Evolutionary conservation across 371 early-diverging fungal species (phyloP).

Genomic region (Funneliformis caledonium): DNA sequence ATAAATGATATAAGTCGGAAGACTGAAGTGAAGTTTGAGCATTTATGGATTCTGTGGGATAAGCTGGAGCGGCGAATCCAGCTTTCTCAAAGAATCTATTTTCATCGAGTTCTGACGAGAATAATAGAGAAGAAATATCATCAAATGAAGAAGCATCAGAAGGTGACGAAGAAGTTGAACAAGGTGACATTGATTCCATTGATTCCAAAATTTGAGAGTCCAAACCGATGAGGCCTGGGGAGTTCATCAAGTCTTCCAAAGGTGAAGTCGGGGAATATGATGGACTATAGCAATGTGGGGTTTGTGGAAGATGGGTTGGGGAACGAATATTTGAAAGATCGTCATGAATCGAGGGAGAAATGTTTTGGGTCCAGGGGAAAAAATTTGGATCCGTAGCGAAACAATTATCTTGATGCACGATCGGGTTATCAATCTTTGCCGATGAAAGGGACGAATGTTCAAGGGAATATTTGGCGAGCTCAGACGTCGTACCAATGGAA

Average conservation of each 20-base stretch:
- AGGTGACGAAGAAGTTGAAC: neutral
- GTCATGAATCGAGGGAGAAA: neutral
- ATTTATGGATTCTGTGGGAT: slow-evolving; percentile 38
- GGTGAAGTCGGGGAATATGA: neutral
- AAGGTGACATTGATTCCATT: slow-evolving; percentile 39
- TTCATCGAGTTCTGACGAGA: neutral
- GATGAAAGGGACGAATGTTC: neutral
- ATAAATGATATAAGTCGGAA: neutral
- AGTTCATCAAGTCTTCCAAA: neutral
- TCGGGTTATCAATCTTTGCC: neutral
- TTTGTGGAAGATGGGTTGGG: neutral
- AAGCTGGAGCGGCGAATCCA: slow-evolving; percentile 30
- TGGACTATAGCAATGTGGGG: neutral
- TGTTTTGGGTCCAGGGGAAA: neutral
- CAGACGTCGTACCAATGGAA: neutral
- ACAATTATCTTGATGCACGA: neutral
- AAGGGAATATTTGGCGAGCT: neutral
- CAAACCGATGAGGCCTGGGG: slow-evolving; percentile 22
- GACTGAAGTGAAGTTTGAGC: neutral
- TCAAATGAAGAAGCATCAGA: slow-evolving; percentile 56
- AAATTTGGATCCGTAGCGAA: neutral
- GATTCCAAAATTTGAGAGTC: slow-evolving; percentile 52
- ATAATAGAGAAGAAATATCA: slow-evolving; percentile 54
- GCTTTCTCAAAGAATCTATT: neutral
- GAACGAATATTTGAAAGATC: neutral